Conservation (phyloP, 129 eudicot genomes). For the Erigeron canadensis region DNA sequence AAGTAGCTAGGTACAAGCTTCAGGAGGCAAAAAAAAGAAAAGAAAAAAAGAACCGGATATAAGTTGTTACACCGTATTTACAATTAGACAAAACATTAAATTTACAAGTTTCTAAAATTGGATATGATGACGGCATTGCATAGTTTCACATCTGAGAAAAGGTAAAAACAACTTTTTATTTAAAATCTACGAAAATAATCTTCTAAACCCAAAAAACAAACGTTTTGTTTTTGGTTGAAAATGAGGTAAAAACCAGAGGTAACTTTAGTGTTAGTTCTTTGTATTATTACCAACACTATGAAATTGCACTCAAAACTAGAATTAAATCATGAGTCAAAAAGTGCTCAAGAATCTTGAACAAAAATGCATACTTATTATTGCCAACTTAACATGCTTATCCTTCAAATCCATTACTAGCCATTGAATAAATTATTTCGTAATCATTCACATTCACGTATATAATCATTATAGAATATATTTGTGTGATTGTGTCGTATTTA, state of each 20-base stretch:
- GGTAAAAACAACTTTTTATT: conserved; percentile 12
- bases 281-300: conserved; percentile 24
- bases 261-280: conserved; percentile 23
- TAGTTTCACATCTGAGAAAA: neutral
- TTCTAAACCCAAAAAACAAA: conserved; percentile 10
- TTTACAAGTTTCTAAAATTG: neutral
- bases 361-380: conserved; percentile 31
- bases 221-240: neutral
- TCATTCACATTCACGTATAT: neutral
- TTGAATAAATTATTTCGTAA: neutral
- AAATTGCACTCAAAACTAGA: conserved; percentile 38
- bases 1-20: too few species aligned
- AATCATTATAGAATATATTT: too few species aligned
- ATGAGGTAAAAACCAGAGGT: conserved; percentile 24
- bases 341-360: conserved; percentile 40
- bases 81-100: neutral
- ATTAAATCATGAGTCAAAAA: conserved; percentile 29
- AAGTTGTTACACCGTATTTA: neutral
- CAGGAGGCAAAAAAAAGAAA: too few species aligned
- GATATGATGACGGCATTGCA: neutral
- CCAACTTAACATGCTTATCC: conserved; percentile 30
- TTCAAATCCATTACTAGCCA: neutral
- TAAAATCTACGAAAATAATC: conserved; percentile 8
- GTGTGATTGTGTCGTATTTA: too few species aligned
- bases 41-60: neutral